Conservation (phyloP, 352 stramenopile genomes). For the Globisporangium alternatum region DNA sequence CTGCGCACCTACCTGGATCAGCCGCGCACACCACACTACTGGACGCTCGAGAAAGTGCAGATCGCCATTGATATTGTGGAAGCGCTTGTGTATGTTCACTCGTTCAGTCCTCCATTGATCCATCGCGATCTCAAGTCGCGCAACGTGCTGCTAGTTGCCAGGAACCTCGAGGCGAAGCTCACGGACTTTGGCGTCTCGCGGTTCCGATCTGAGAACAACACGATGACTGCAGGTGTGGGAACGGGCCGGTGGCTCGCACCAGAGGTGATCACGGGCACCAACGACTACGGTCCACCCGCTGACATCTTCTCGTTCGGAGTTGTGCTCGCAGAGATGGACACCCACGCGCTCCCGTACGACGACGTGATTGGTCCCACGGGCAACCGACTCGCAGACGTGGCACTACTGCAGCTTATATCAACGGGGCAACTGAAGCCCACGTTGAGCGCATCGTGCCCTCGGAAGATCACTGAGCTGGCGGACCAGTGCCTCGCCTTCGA, state of each 20-base stretch:
- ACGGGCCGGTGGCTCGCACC: conserved; percentile 33
- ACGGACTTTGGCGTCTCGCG: conserved; percentile 55
- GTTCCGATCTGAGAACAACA: conserved; percentile 35
- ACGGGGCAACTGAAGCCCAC: conserved; percentile 24
- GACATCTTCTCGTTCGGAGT: conserved; percentile 43
- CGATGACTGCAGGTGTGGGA: conserved; percentile 36
- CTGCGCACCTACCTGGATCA: conserved; percentile 32
- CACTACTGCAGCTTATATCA: conserved; percentile 36
- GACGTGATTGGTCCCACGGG: conserved; percentile 18
- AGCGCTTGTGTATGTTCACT: conserved; percentile 46
- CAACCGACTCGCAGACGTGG: conserved; percentile 27
- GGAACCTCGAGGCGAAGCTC: conserved; percentile 31
- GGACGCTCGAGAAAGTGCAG: conserved; percentile 6
- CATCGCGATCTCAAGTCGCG: conserved; percentile 39
- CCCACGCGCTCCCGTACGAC: conserved; percentile 37
- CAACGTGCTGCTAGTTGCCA: conserved; percentile 31
- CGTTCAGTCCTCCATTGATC: conserved; percentile 30
- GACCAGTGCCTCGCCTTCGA: too few species aligned
- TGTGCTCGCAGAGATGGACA: conserved; percentile 40
- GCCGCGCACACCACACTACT: not conserved
- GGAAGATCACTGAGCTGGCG: too few species aligned
- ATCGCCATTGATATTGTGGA: conserved; percentile 22
- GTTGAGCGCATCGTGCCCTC: too few species aligned
- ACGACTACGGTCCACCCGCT: conserved; percentile 25
- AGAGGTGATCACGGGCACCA: conserved; percentile 32